These are phyloP conservation scores for Nannochloropsis granulata DNA, from an alignment of 108 stramenopile genomes.

Conservation along the genomic window DNA sequence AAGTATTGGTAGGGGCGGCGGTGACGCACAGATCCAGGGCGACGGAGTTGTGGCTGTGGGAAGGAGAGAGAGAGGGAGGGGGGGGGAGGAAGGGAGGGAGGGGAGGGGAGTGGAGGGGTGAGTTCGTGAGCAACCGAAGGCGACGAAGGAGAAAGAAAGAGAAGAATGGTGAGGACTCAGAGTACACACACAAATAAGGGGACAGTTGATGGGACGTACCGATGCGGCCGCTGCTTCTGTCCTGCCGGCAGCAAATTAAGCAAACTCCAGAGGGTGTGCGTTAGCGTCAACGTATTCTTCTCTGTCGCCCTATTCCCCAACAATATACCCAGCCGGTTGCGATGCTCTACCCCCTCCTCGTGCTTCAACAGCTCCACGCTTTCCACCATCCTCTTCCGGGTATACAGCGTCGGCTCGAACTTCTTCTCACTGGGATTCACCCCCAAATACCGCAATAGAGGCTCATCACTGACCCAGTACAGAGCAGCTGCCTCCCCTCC, in stretches of 20 bases:
- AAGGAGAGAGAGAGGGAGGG: not conserved
- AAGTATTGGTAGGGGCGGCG: conserved; percentile 2
- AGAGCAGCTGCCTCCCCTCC: conserved; percentile 1
- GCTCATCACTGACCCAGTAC: conserved; percentile 30
- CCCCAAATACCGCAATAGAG: conserved; percentile 25
- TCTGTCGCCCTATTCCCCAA: conserved; percentile 4
- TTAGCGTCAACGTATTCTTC: conserved; percentile 21
- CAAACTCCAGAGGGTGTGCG: conserved; percentile 25
- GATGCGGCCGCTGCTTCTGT: conserved; percentile 19
- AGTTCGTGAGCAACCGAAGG: not conserved
- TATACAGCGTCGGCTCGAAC: conserved; percentile 15
- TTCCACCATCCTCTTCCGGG: not conserved
- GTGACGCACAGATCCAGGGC: conserved; percentile 30
- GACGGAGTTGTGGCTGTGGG: conserved; percentile 25
- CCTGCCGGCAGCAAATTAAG: conserved; percentile 16
- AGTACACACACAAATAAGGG: no score
- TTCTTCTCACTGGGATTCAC: not conserved
- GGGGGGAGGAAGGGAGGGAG: not conserved
- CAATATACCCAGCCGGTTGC: conserved; percentile 24
- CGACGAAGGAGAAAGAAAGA: not conserved
- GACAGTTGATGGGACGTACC: not conserved
- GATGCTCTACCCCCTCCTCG: conserved; percentile 12
- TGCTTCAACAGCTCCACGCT: conserved; percentile 14
- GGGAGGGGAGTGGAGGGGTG: not conserved
- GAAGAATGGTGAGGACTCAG: no score